These are phyloP conservation scores for Colletotrichum filicis DNA, from an alignment of 2,329 filamentous ascomycete genomes.

Conservation along the genomic window DNA sequence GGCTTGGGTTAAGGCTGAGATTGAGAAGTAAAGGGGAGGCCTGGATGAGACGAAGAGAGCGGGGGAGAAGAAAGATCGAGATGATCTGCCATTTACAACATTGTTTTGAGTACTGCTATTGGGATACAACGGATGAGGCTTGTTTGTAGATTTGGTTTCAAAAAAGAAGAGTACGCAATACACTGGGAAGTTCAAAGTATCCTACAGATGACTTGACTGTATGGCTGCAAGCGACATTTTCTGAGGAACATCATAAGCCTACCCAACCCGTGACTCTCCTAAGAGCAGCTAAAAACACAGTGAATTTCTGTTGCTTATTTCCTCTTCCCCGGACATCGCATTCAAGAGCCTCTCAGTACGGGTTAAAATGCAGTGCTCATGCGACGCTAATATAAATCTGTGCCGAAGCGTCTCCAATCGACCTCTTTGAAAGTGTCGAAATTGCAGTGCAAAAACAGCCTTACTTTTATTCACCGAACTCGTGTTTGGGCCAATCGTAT, in stretches of 20 bases:
- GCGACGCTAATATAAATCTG: background rate
- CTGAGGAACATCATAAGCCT: background rate
- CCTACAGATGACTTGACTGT: no score
- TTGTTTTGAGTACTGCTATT: slow-evolving; percentile 1
- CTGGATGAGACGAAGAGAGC: background rate
- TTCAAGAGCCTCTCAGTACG: background rate
- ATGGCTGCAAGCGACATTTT: background rate
- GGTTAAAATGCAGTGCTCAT: background rate
- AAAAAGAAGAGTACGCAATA: background rate
- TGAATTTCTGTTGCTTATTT: background rate
- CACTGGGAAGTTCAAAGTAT: background rate
- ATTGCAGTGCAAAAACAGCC: background rate
- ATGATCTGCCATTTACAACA: background rate
- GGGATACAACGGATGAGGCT: background rate
- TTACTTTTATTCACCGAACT: no score
- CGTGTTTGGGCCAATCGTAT: no score
- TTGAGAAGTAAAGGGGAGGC: slow-evolving; percentile 45
- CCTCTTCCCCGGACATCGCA: no score
- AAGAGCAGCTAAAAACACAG: background rate
- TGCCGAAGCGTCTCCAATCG: background rate
- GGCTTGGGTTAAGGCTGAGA: slow-evolving; percentile 83
- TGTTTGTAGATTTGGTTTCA: slow-evolving; percentile 6
- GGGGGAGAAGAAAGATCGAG: background rate
- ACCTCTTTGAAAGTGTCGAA: background rate
- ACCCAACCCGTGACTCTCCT: background rate